Conservation (phyloP, 192 early-diverging fungal species). For the Oehlia diaphana region DNA sequence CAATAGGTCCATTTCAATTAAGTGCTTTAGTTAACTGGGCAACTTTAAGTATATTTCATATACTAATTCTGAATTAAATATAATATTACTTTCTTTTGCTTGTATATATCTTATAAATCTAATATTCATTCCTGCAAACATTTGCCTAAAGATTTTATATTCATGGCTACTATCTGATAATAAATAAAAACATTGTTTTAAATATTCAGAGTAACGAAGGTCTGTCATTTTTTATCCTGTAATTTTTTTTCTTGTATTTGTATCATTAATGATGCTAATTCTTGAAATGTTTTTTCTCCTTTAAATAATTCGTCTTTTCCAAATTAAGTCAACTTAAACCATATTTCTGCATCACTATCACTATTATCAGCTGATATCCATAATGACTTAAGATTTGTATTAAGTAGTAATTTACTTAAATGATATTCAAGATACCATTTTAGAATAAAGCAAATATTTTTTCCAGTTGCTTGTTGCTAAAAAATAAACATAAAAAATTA, state of each 20-base stretch:
- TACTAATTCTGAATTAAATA: background rate
- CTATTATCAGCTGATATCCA: background rate
- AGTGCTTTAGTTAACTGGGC: background rate
- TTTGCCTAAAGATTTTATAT: constrained; percentile 4
- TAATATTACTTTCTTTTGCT: background rate
- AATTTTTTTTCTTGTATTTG: background rate
- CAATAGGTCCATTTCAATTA: background rate
- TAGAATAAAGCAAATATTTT: background rate
- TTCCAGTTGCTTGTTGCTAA: background rate
- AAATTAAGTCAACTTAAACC: background rate
- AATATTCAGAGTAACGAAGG: background rate
- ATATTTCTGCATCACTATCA: background rate
- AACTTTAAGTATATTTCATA: background rate
- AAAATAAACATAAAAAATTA: background rate
- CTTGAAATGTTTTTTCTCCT: background rate
- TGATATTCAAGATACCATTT: background rate
- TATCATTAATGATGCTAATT: background rate
- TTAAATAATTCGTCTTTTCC: background rate
- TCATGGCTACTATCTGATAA: background rate
- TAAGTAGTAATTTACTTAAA: background rate
- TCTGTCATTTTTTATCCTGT: background rate
- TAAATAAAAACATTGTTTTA: background rate
- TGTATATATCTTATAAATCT: background rate
- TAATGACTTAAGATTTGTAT: background rate
- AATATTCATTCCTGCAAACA: background rate